Percentiles rank a stretch among this genome's conserved stretches.
Evolutionary conservation across 2,329 filamentous ascomycete species (phyloP).

Genomic region (Seiridium cupressi): DNA sequence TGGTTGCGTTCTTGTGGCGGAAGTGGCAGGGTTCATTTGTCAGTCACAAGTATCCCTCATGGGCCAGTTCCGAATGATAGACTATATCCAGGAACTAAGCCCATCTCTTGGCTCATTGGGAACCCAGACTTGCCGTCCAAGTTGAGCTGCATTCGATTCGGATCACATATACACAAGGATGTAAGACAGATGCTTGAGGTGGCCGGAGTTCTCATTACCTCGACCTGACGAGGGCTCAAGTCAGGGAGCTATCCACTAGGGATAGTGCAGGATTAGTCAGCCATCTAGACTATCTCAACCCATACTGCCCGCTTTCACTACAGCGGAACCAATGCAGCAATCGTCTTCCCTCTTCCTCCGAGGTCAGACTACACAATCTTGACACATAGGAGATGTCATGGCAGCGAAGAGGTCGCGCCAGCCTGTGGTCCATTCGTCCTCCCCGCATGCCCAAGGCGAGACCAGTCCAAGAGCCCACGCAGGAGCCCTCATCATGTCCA

Average conservation of each 20-base stretch:
- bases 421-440: conserved; percentile 28
- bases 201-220: conserved; percentile 25
- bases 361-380: conserved; percentile 9
- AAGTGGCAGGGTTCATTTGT: no score
- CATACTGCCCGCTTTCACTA: conserved; percentile 6
- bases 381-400: conserved; percentile 27
- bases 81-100: no score
- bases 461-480: not conserved
- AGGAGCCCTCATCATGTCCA: conserved; percentile 13
- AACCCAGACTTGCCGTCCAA: not conserved
- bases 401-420: conserved; percentile 31
- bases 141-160: not conserved
- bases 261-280: not conserved
- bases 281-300: conserved; percentile 6
- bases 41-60: no score
- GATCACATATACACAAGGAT: not conserved
- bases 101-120: not conserved
- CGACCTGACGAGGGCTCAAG: conserved; percentile 20
- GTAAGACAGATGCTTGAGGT: conserved; percentile 15
- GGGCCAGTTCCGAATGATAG: no score
- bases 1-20: no score
- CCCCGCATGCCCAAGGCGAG: conserved; percentile 18
- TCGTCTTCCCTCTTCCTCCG: conserved; percentile 3
- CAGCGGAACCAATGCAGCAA: conserved; percentile 9
- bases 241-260: conserved; percentile 10